Evolutionary conservation across 2,329 filamentous ascomycete species (phyloP), one percentile per base, ranked within the genome.

Genomic region (Colletotrichum salicis): DNA sequence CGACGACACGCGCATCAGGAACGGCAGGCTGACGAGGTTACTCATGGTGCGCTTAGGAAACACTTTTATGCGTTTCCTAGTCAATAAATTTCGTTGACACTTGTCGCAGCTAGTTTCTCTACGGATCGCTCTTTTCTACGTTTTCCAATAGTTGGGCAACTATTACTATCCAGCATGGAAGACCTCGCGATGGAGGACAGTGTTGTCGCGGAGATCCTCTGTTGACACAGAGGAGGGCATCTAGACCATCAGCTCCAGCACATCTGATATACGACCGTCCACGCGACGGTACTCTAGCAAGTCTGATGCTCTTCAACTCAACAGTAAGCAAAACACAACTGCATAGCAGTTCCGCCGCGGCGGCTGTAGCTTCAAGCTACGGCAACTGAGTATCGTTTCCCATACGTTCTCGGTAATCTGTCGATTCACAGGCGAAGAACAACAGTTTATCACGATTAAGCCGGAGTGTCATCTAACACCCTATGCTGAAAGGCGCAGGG

Each of bases 391-490:
- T 85, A 78, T 81, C 80, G 82, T 86, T 82, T 81, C 83, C 87
- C 83, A 88, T 94, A 91, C 92, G 87, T 86, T 89, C 89, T 94
- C 93, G 93, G 94, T 96, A 93, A 87, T 87, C 88, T 88, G 91
- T 93, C 90, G 87, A 84, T 83, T 75, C 76, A 82, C 82, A 89
- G 94, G 94, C 95, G 92, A 87, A 97, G 89, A 97, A 83, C 81
- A 89, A 89, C 82, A 73, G 73, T 75, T 78, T 93, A 94, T 94
- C 93, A 92, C 94, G 92, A 97, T 96, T 97, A 97, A 98, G 95
- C 95, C 95, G 95, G 95, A 97, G 95, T 94, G 90, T 90, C 91
- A 92, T 91, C 91, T 95, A 92, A 89, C 94, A 91, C 88, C 90
- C 87, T 86, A 86, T 84, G 84, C 89, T 86, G 93, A 97, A 85